Base-by-base conservation (phyloP, 2,329 filamentous ascomycete genomes). In the Penicillium rolfsii region DNA sequence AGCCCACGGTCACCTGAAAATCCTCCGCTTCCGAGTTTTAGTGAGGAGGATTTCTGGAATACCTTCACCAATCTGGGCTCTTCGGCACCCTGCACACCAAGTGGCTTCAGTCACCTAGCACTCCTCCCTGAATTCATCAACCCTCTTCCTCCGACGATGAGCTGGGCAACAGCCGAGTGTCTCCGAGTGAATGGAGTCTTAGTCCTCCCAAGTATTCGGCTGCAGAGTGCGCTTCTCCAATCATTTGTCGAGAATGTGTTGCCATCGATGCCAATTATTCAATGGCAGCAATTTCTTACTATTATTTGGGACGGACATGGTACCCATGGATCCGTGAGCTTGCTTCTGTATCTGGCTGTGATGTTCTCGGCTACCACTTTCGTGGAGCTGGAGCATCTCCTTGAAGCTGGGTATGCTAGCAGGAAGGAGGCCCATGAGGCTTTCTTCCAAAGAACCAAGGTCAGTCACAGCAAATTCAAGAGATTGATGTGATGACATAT, bases 351-450 rank as follows among this genome's bases (percentile, higher is more conserved):
- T 75, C 91, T 96, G 71, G 89, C 91, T 28, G 88, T 96, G 70
- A 93, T 96, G 90, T 96, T 96, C 72, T 87, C 91, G 1, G 91
- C 89, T 0, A 89, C 89, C 0, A 91, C 91, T 0, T 95, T 92
- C 73, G 88, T 95, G 54, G 90, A 93, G 68, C 87, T 90, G 78
- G 84, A 86, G 57, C 82, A 86, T 69, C 81, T 96, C 55, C 85
- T 84, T 28, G 84, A 87, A 55, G 90, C 89, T 38, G 92, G 92
- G 2, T 95, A 90, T 72, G 75, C 83, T 4, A 89, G 84, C 24
- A 83, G 91, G 49, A 91, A 92, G 76, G 87, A 87, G 65, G 91
- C 92, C 8, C 84, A 92, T 65, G 91, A 91, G 70, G 86, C 88
- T 19, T 94, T 94, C 73, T 96, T 95, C 75, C 86, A 89, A 64